Base-by-base conservation (phyloP, 352 stramenopile species). In the Globisporangium carolinianum region DNA sequence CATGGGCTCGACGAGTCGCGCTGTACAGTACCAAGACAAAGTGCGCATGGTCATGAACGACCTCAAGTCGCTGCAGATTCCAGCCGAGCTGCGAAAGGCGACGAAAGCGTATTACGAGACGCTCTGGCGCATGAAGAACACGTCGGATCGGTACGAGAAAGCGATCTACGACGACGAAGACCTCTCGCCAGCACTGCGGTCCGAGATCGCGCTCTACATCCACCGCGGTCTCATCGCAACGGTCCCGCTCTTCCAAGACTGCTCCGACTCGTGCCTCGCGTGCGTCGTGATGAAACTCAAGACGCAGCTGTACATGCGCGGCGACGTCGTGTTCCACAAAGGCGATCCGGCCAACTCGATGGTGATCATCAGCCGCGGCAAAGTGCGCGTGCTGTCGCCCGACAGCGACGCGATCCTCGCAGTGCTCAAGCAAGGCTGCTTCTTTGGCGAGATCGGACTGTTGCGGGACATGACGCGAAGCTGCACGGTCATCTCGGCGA, bases 111-210 rank as follows among this genome's bases (percentile, higher is more conserved):
- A 86, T 58, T 86, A 86, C 48, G 76, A 86, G 58, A 84, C 72
- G 47, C 65, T 86, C 9, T 86, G 76, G 76, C 67, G 76, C 38
- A 77, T 86, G 68, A 83, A 83, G 47, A 86, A 84, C 61, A 86
- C 75, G 0, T 86, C 76, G 2, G 76, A 86, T 48, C 72, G 76
- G 3, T 84, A 84, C 43, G 76, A 86, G 37, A 83, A 83, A 55
- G 73, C 73, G 15, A 86, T 86, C n/a, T 86, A 86, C 56, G 76
- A 81, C 4, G 76, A 86, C 58, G 73, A 86, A 41, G 76, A 86
- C 53, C 56, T 86, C 38, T 86, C 76, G 8, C 73, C 73, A 18
- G 63, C 69, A 0, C 63, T 86, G 5, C 73, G 76, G 1, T 66
- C 73, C 36, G 76, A 86, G 57, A 87, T 87, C 35, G 76, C 76